These are phyloP conservation scores for Citrus reticulata DNA, from an alignment of 345 rosid species.

Conservation along the genomic window DNA sequence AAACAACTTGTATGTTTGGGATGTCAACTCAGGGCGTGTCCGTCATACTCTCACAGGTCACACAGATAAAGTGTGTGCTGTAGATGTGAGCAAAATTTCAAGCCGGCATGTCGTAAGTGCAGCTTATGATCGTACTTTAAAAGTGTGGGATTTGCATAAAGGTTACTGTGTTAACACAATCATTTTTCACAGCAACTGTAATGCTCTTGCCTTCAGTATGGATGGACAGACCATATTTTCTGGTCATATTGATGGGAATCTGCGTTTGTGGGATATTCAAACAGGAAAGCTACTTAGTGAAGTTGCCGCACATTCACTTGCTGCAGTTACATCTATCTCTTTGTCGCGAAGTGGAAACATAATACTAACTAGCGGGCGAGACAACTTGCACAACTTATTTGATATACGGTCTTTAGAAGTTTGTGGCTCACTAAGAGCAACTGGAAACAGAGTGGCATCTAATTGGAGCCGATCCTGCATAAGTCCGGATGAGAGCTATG, in stretches of 20 bases:
- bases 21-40: constrained; percentile 66
- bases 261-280: constrained; percentile 92
- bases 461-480: constrained; percentile 97
- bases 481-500: constrained; percentile 80
- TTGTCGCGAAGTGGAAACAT: constrained; percentile 64
- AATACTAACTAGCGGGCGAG: constrained; percentile 87
- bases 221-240: constrained; percentile 94
- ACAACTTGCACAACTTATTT: constrained; percentile 82
- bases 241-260: constrained; percentile 95
- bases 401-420: constrained; percentile 83
- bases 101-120: constrained; percentile 86
- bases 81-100: constrained; percentile 87
- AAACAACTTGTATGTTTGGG: constrained; percentile 92
- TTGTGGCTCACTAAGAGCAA: constrained; percentile 74
- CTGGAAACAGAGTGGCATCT: constrained; percentile 79
- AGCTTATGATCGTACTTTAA: constrained; percentile 94
- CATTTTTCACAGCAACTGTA: constrained; percentile 87
- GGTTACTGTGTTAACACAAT: constrained; percentile 95
- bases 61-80: constrained; percentile 83
- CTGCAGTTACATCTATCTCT: constrained; percentile 75
- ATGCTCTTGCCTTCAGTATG: constrained; percentile 70
- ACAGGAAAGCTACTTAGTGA: constrained; percentile 79
- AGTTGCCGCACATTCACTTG: constrained; percentile 84
- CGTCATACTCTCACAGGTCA: constrained; percentile 93
- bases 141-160: constrained; percentile 93